Percentiles rank a stretch among this genome's conserved stretches.
Conservation (phyloP, 257 asterid genomes). For the Coffea eugenioides region DNA sequence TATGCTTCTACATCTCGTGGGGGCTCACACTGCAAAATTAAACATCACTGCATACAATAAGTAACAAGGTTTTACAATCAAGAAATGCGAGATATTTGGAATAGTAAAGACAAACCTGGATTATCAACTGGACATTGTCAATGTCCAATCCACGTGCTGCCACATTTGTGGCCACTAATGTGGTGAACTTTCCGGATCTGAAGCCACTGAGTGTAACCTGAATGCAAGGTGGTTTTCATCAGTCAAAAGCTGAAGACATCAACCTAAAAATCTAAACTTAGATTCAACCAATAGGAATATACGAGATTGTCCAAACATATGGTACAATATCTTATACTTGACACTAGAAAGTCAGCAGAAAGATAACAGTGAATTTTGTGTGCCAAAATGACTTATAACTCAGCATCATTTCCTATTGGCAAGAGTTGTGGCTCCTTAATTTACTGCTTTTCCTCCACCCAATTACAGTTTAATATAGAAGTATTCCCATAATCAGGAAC, state of each 20-base stretch:
- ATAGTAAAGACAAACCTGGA: slow-evolving; percentile 61
- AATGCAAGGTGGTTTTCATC: neutral
- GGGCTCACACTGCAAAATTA: slow-evolving; percentile 76
- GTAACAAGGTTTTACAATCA: neutral
- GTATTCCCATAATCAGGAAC: neutral
- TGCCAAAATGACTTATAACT: neutral
- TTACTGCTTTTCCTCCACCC: neutral
- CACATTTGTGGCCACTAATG: slow-evolving; percentile 93
- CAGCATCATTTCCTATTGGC: neutral
- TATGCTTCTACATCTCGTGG: slow-evolving; percentile 96
- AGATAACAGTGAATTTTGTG: neutral
- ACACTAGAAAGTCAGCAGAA: neutral
- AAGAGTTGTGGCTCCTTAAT: neutral
- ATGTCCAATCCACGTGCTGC: slow-evolving; percentile 99
- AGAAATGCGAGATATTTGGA: neutral
- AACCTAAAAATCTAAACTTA: neutral
- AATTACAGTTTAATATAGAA: neutral
- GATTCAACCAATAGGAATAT: neutral
- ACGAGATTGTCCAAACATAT: neutral
- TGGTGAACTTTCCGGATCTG: slow-evolving; percentile 81
- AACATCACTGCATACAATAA: slow-evolving; percentile 15
- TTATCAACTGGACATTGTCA: slow-evolving; percentile 88
- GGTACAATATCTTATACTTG: neutral
- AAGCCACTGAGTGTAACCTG: slow-evolving; percentile 88
- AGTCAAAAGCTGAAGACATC: neutral